These are phyloP conservation scores for Magnaporthales sp. DNA, from an alignment of 2,329 filamentous ascomycete genomes.

Conservation along the genomic window DNA sequence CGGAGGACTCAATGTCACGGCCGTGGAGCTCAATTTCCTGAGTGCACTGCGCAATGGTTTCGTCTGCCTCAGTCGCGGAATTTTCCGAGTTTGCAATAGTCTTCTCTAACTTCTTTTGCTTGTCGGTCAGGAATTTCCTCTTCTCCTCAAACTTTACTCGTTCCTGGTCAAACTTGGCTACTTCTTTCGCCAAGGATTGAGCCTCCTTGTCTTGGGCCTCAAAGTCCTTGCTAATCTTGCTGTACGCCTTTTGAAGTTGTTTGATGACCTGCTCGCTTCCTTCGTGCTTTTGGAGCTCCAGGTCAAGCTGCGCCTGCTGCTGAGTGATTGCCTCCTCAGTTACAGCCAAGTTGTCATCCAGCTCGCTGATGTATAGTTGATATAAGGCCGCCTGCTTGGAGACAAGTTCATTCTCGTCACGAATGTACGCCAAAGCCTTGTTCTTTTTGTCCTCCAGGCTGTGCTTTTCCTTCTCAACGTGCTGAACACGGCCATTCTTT, in stretches of 20 bases:
- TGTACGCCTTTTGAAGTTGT: conserved; percentile 75
- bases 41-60: conserved; percentile 67
- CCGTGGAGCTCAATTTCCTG: conserved; percentile 71
- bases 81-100: conserved; percentile 69
- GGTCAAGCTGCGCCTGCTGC: conserved; percentile 77
- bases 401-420: conserved; percentile 86
- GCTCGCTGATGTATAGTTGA: conserved; percentile 83
- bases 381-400: conserved; percentile 88
- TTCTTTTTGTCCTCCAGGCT: conserved; percentile 94
- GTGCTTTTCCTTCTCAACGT: conserved; percentile 95
- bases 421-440: conserved; percentile 79
- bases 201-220: conserved; percentile 75
- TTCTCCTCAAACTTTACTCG: conserved; percentile 97
- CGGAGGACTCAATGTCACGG: conserved; percentile 66
- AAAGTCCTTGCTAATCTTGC: conserved; percentile 73
- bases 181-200: conserved; percentile 73
- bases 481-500: conserved; percentile 90
- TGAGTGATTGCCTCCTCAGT: conserved; percentile 86
- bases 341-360: conserved; percentile 78
- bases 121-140: conserved; percentile 82
- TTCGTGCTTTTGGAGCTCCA: conserved; percentile 84
- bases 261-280: conserved; percentile 88
- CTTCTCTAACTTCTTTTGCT: conserved; percentile 94
- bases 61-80: conserved; percentile 63
- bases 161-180: conserved; percentile 91